These are phyloP conservation scores for Malassezia sympodialis DNA, from an alignment of 1,284 basidiomycete genomes.

Conservation along the genomic window DNA sequence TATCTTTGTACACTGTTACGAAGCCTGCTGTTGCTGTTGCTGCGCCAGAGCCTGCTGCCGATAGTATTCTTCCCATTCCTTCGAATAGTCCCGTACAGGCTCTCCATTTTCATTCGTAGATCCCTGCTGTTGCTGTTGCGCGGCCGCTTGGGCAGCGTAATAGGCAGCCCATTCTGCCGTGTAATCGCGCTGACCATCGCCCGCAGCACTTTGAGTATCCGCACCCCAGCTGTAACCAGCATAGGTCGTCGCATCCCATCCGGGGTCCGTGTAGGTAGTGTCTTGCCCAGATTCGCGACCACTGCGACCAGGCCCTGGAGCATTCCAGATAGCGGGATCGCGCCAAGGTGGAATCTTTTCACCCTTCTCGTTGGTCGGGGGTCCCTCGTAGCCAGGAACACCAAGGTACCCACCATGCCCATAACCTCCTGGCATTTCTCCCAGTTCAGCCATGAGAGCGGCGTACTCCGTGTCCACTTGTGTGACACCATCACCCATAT, in stretches of 20 bases:
- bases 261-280: neutral
- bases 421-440: slow-evolving; percentile 55
- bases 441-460: slow-evolving; percentile 92
- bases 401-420: slow-evolving; percentile 11
- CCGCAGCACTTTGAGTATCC: neutral
- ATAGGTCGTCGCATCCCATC: neutral
- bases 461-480: slow-evolving; percentile 93
- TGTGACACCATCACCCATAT: slow-evolving; percentile 35
- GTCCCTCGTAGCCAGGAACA: slow-evolving; percentile 17
- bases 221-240: slow-evolving; percentile 12
- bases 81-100: slow-evolving; percentile 32
- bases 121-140: slow-evolving; percentile 7
- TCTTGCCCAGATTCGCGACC: neutral
- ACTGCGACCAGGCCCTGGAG: slow-evolving; percentile 24
- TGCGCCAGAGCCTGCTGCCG: slow-evolving; percentile 30
- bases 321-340: slow-evolving; percentile 42
- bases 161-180: slow-evolving; percentile 46
- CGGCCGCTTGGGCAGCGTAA: slow-evolving; percentile 33
- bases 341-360: slow-evolving; percentile 47
- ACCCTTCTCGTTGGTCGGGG: slow-evolving; percentile 29
- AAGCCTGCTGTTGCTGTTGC: slow-evolving; percentile 14
- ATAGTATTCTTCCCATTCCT: slow-evolving; percentile 45
- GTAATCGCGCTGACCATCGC: slow-evolving; percentile 32
- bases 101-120: neutral
- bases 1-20: neutral